Evolutionary conservation across 495 filamentous ascomycete species (phyloP), one percentile per base, ranked within the genome.

Genomic region (Podospora conica): DNA sequence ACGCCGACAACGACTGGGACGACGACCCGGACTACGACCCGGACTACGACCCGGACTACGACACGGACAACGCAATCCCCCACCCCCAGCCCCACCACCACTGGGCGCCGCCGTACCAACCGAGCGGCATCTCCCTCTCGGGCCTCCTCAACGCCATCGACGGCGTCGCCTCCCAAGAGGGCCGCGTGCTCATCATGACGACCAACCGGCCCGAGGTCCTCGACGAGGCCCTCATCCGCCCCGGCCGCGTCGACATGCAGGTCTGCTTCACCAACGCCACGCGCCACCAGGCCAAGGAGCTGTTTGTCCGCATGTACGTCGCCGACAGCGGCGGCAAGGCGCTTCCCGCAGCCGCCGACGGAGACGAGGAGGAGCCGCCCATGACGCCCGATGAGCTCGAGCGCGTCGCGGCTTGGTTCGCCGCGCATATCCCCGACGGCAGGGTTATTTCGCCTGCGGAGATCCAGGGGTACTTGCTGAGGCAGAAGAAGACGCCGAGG

Each of bases 81-180:
- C 9, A 4, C 31, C 12, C 12, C 31, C 31, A 15, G 27, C 27
- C 2, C 12, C 12, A 12, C 31, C 31, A 28, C 27, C 27, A 7
- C 27, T 28, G 7, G 27, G 27, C 8, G 7, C 3, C n/a, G n/a
- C n/a, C n/a, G n/a, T n/a, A 28, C 31, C 33, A 48, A 5, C 33
- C 15, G 71, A 76, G 79, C 64, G 78, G 81, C 21, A 86, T 93
- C 55, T 87, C 90, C 0, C 80, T 94, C 9, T 92, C 90, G 0
- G 90, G 89, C 0, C 80, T 96, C 0, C 80, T 96, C n/a, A 95
- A 96, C 74, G 86, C 84, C 56, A 90, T 96, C 66, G 91, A 96
- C 70, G 91, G 91, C 27, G 91, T 93, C 0, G 88, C 89, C 8
- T 88, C 88, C 2, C 88, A 92, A 63, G 91, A 94, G 77, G 91